A percentile compares a stretch with the other conserved stretches of the same genome.
These are phyloP conservation scores for Rosa chinensis DNA, from an alignment of 306 rosid genomes.

Conservation along the genomic window DNA sequence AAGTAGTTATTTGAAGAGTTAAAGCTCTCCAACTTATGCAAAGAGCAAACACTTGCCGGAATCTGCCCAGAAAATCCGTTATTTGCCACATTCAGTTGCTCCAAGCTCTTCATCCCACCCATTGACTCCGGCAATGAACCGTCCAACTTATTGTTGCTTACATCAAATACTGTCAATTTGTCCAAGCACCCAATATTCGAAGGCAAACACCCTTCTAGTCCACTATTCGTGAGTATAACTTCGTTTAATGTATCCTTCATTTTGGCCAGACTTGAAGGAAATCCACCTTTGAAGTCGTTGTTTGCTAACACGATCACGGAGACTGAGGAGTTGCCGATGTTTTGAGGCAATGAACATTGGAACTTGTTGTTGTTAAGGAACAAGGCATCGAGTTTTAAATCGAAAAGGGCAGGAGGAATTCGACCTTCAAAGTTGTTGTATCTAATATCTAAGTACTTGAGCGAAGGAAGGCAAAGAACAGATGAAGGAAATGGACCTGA, in stretches of 20 bases:
- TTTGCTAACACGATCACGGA: slow-evolving; percentile 78
- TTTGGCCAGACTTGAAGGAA: slow-evolving; percentile 54
- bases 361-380: slow-evolving; percentile 78
- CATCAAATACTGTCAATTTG: slow-evolving; percentile 68
- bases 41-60: slow-evolving; percentile 57
- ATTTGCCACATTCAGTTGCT: slow-evolving; percentile 67
- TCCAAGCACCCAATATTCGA: slow-evolving; percentile 51
- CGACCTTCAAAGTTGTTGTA: slow-evolving; percentile 61
- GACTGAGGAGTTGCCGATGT: slow-evolving; percentile 52
- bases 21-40: slow-evolving; percentile 75
- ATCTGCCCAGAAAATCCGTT: slow-evolving; percentile 62
- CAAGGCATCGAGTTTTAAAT: slow-evolving; percentile 68
- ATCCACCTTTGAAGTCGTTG: slow-evolving; percentile 54
- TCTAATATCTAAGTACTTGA: slow-evolving; percentile 65
- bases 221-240: slow-evolving; percentile 58
- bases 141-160: slow-evolving; percentile 52
- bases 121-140: slow-evolving; percentile 68
- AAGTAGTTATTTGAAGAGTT: slow-evolving; percentile 71
- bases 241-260: slow-evolving; percentile 67
- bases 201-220: slow-evolving; percentile 71
- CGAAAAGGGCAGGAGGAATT: slow-evolving; percentile 55
- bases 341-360: slow-evolving; percentile 49
- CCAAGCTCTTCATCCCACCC: slow-evolving; percentile 63
- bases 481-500: slow-evolving; percentile 63
- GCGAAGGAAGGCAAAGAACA: slow-evolving; percentile 42